phyloP scores from a whole-genome alignment of 2,329 filamentous ascomycete species.

The Scedosporium boydii region DNA sequence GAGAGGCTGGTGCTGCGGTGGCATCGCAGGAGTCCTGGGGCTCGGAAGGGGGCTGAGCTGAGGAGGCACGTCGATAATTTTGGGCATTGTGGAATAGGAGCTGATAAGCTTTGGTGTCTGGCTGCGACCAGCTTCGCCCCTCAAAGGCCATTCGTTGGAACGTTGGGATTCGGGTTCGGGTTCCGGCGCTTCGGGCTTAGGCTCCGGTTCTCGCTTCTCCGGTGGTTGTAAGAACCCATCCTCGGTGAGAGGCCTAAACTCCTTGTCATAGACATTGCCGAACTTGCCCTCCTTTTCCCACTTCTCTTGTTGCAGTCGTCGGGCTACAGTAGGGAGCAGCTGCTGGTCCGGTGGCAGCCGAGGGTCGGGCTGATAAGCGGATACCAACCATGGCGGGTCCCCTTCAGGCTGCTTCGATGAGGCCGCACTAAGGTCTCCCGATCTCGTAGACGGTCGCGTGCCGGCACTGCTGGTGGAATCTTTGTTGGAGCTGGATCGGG shows the following conservation, averaged over 20 bases:
- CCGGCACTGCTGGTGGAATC: constrained; percentile 32
- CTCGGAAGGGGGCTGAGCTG: constrained; percentile 27
- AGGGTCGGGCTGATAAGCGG: constrained; percentile 92
- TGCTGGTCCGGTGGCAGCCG: constrained; percentile 91
- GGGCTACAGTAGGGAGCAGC: constrained; percentile 87
- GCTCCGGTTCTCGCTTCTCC: constrained; percentile 18
- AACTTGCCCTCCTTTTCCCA: constrained; percentile 90
- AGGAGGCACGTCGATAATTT: constrained; percentile 35
- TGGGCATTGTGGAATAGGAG: constrained; percentile 56
- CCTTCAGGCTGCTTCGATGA: constrained; percentile 66
- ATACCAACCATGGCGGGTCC: constrained; percentile 90
- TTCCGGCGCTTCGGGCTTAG: constrained; percentile 14
- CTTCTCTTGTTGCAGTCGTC: constrained; percentile 82
- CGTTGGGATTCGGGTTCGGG: constrained; percentile 2
- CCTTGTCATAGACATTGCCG: constrained; percentile 75
- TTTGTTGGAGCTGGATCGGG: constrained; percentile 47
- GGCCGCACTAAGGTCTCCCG: constrained; percentile 39
- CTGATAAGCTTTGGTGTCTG: constrained; percentile 33
- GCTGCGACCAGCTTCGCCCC: constrained; percentile 24
- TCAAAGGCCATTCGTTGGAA: constrained; percentile 51
- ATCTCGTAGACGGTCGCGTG: constrained; percentile 53
- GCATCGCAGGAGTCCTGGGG: constrained; percentile 30
- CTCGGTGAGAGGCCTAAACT: constrained; percentile 75
- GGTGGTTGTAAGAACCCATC: constrained; percentile 41
- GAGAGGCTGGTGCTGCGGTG: constrained; percentile 6